Evolutionary conservation across 2,329 filamentous ascomycete species (phyloP), one percentile per base, ranked within the genome.

Genomic region (Cladosporium cucumerinum): DNA sequence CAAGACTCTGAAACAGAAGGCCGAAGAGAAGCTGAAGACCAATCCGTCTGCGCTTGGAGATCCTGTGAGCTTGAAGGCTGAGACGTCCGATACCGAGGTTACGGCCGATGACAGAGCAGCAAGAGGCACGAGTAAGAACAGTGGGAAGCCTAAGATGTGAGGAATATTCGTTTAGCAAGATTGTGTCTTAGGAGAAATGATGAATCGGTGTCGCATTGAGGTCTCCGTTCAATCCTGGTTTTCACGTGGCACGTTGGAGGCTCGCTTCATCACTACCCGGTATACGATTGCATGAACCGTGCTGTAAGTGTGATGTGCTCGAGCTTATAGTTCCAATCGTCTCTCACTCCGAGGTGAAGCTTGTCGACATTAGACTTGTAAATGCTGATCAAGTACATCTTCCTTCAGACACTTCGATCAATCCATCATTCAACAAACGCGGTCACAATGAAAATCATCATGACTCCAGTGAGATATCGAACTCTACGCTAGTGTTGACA

Each of bases 81-180:
- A 74, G 67, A 72, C 69, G 39, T 66, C 63, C 11, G 59, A 72
- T 39, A 72, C 46, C 5, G 72, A 75, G 66, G 74, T 73, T 3
- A 77, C 74, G 23, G 68, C 70, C 58, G 63, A 77, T 26, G 75
- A 77, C 64, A 61, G 73, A 11, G 74, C 74, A 1, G 74, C 74
- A 10, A 64, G 64, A 57, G 69, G 70, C 23, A 66, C 64, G n/a
- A 67, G 60, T 14, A 69, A 69, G 60, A 72, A 64, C 46, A 69
- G 66, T 46, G 70, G 71, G 5, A 76, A 73, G 71, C 65, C 72
- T 65, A 77, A 76, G 72, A 69, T 76, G 63, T 75, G 66, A 66
- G 55, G 21, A 7, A 21, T 11, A 8, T 21, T n/a, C 16, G 3
- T n/a, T n/a, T 7, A 7, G 21, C 1, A 43, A n/a, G n/a, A 46